Percentiles rank a stretch among this genome's conserved stretches.
Conservation (phyloP, 2,329 filamentous ascomycete genomes). For the Neocucurbitaria cava region DNA sequence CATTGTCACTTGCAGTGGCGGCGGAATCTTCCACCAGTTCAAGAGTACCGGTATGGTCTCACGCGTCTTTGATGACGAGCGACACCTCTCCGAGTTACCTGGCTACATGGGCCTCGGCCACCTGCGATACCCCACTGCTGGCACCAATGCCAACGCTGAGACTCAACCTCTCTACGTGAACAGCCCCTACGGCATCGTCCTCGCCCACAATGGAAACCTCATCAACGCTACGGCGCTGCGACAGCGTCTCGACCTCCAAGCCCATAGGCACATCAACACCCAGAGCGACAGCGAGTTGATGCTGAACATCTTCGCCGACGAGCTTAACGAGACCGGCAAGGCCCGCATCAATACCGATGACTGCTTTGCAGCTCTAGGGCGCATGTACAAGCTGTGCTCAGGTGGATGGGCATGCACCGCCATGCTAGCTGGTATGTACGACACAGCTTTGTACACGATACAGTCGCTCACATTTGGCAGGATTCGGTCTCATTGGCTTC, state of each 20-base stretch:
- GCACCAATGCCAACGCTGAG: slow-evolving; percentile 82
- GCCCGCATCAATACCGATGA: slow-evolving; percentile 79
- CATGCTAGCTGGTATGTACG: slow-evolving; percentile 71
- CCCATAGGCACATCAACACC: slow-evolving; percentile 87
- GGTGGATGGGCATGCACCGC: slow-evolving; percentile 82
- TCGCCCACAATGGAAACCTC: slow-evolving; percentile 88
- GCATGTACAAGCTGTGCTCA: slow-evolving; percentile 75
- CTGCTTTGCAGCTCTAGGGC: slow-evolving; percentile 73
- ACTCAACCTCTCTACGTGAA: slow-evolving; percentile 95
- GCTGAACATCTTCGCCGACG: slow-evolving; percentile 86
- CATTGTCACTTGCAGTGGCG: slow-evolving; percentile 76
- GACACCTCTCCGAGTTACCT: slow-evolving; percentile 74
- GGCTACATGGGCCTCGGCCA: slow-evolving; percentile 89
- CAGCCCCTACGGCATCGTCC: slow-evolving; percentile 78
- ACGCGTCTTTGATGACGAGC: slow-evolving; percentile 83
- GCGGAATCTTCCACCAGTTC: slow-evolving; percentile 84
- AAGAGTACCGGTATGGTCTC: slow-evolving; percentile 90
- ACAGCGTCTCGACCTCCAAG: slow-evolving; percentile 75
- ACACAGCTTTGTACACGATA: not conserved
- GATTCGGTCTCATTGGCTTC: slow-evolving; percentile 82
- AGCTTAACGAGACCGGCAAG: slow-evolving; percentile 81
- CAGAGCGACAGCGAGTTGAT: slow-evolving; percentile 88
- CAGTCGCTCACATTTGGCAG: slow-evolving; percentile 43
- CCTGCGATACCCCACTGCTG: slow-evolving; percentile 87
- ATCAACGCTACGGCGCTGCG: slow-evolving; percentile 78